These are phyloP conservation scores for Phytopythium boreale DNA, from an alignment of 352 stramenopile species.

Conservation along the genomic window DNA sequence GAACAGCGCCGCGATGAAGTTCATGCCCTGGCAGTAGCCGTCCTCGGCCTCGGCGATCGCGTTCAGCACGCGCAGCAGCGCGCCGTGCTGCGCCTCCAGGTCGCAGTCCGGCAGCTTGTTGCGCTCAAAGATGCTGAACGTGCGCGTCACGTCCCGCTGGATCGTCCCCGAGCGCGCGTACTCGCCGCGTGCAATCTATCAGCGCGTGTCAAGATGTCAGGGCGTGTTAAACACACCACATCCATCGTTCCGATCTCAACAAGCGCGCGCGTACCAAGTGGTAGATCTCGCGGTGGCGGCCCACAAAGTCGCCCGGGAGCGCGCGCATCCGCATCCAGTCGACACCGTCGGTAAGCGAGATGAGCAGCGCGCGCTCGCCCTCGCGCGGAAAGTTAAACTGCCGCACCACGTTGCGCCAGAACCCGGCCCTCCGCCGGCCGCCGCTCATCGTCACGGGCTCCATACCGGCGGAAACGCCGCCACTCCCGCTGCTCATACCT, in stretches of 20 bases:
- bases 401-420: conserved; percentile 79
- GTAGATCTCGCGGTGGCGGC: conserved; percentile 77
- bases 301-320: conserved; percentile 51
- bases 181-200: conserved; percentile 56
- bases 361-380: conserved; percentile 51
- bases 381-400: conserved; percentile 78
- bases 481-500: background rate
- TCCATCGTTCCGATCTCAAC: too few relatives aligned
- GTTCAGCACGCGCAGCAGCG: conserved; percentile 79
- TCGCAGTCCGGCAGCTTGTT: conserved; percentile 32
- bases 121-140: conserved; percentile 84
- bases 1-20: conserved; percentile 86
- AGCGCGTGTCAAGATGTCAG: background rate
- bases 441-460: too few relatives aligned
- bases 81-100: conserved; percentile 49
- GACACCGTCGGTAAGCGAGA: conserved; percentile 65
- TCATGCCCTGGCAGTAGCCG: conserved; percentile 88
- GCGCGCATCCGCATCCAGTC: conserved; percentile 58
- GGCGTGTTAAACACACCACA: too few relatives aligned
- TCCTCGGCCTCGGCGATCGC: conserved; percentile 75
- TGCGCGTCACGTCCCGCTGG: conserved; percentile 78
- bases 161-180: conserved; percentile 74
- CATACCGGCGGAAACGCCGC: conserved; percentile 8
- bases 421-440: conserved; percentile 21
- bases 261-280: conserved; percentile 49